Percentiles rank a stretch among this genome's conserved stretches.
phyloP scores from a whole-genome alignment of 192 early-diverging fungal species.

The Entophlyctis luteolus region DNA sequence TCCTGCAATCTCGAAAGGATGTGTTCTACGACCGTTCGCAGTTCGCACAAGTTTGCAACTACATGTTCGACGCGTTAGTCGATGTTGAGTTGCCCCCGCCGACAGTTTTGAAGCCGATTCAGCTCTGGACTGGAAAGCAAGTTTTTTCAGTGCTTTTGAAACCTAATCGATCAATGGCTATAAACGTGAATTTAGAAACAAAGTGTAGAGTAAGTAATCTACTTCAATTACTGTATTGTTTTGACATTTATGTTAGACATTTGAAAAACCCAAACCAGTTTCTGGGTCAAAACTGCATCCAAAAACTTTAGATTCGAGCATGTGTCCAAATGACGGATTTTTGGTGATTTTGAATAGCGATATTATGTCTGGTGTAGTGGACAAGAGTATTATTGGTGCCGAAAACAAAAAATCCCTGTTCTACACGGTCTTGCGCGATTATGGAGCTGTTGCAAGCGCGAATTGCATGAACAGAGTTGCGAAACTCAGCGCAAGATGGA shows the following conservation, averaged over 20 bases:
- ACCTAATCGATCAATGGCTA: conserved; percentile 67
- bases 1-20: conserved; percentile 89
- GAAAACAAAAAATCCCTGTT: conserved; percentile 94
- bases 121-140: conserved; percentile 97
- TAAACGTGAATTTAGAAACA: conserved; percentile 84
- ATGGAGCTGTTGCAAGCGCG: conserved; percentile 78
- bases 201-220: conserved; percentile 54
- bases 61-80: conserved; percentile 79
- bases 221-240: conserved; percentile 37
- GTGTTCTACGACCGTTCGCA: conserved; percentile 89
- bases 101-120: conserved; percentile 80
- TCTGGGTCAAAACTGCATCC: conserved; percentile 14
- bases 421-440: conserved; percentile 89
- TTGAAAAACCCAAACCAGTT: conserved; percentile 35
- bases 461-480: conserved; percentile 90
- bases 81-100: conserved; percentile 93
- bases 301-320: conserved; percentile 31
- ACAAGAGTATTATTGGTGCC: conserved; percentile 95
- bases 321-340: conserved; percentile 88
- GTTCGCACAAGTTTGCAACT: conserved; percentile 89
- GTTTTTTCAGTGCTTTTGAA: conserved; percentile 83
- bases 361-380: conserved; percentile 87
- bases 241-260: conserved; percentile 31
- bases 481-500: conserved; percentile 88
- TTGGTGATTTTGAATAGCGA: conserved; percentile 91